Base-by-base conservation (phyloP, 345 rosid genomes). In the Fremontodendron californicum region DNA sequence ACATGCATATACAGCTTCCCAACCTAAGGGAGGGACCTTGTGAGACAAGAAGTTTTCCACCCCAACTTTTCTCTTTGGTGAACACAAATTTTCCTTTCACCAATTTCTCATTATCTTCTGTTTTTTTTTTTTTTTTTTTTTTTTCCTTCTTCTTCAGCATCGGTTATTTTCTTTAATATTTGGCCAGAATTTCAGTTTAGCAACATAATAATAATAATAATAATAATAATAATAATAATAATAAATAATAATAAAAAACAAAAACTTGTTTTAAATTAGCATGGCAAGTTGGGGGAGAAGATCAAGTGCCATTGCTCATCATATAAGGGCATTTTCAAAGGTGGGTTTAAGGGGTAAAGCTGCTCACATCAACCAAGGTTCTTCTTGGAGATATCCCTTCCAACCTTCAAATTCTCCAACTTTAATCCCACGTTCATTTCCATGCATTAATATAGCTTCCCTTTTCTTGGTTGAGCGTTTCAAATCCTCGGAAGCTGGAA, bases 221-320 rank as follows among this genome's bases (percentile, higher is more conserved):
- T n/a, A 25, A 23, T 10, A 25, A 11, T 3, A 58, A 58, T 15
- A 25, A 23, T n/a, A n/a, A n/a, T n/a, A n/a, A n/a, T n/a, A n/a
- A n/a, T 16, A 19, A 25, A 23, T 10, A 25, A 11, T 3, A 58
- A 58, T 15, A 25, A 23, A 9, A 55, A 1, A 0, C 27, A 60
- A 15, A 33, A 33, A 18, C 1, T 71, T 42, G 21, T 25, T 60
- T 29, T 6, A 45, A 3, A 37, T 37, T 64, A 19, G 5, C 54
- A 90, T 90, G 93, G 79, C 83, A 64, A 73, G 81, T 9, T 85
- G 83, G 90, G 66, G 85, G 5, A 43, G 82, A 73, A 87, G 85
- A 83, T 83, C 91, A 27, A 82, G 82, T 84, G 61, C 21, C 48
- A 63, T 83, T 27, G 71, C 73, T 18, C 79, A 82, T 48, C 40